Evolutionary conservation across 768 basidiomycete species (phyloP), one percentile per base, ranked within the genome.

Genomic region (Pholiota microspora): DNA sequence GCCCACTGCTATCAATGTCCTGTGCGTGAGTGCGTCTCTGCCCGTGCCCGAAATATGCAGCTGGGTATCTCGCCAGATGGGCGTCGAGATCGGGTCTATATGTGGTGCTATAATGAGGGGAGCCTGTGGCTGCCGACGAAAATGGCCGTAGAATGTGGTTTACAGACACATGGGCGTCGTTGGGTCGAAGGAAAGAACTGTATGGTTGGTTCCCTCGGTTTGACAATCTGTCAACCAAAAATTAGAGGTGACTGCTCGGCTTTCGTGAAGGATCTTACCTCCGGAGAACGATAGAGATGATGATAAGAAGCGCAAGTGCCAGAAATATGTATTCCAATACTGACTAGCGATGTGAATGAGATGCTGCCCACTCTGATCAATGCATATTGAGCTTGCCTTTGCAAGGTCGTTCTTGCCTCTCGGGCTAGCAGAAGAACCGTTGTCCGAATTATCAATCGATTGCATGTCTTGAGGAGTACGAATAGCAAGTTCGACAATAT

Each of bases 1-100:
- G 72, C 13, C 80, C 80, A 7, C 58, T 59, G 15, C 61, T 67
- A 57, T 79, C 79, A 0, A 66, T 69, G 55, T 79, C 77, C 0
- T 62, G 59, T 0, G 73, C 73, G 36, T 58, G 69, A 2, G 71
- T 64, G 7, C 64, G 65, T 31, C 60, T 49, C 4, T 25, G 18
- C 8, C 32, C 28, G 10, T 44, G 28, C 9, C 54, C 53, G 15
- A 49, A 31, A 35, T 63, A 61, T 2, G 40, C 57, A 25, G 57
- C 50, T 8, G 62, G 62, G 12, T 55, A 45, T 36, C 40, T 44
- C n/a, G 59, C 21, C 3, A 56, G 45, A 36, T 49, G 47, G 15
- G 49, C 52, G 48, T 56, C 38, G 40, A 53, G 55, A 53, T 54
- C 16, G 6, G 35, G 51, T 53, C 54, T 28, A 27, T 53, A 50